Base-by-base conservation (phyloP, 352 stramenopile genomes). In the Globisporangium irregulare region DNA sequence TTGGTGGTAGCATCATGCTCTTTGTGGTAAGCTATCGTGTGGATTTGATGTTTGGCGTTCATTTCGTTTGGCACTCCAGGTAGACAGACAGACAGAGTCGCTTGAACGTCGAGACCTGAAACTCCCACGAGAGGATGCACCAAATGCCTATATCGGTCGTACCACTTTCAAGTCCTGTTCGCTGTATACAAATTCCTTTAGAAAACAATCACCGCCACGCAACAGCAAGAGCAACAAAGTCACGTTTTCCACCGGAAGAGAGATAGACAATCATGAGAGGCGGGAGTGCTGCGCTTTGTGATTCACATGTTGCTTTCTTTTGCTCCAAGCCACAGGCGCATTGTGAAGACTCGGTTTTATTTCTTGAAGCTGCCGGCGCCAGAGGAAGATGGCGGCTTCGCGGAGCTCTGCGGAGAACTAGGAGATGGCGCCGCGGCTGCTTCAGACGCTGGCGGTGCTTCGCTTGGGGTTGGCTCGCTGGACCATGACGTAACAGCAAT, bases 1-100 rank as follows among this genome's bases (percentile, higher is more conserved):
- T 87, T 14, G 78, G 78, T 41, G 80, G 76, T 8, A 89, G 54
- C 78, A 89, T 84, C 63, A 71, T 78, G 25, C 20, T 60, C 22
- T 38, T 15, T 64, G 36, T 38, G 15, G 3, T 22, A 43, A 12
- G 43, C 38, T 48, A 15, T 20, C 14, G 38, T 2, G 38, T 43
- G 36, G 36, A 43, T 43, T 43, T 43, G 38, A 48, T 48, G 14
- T 48, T 48, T 48, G 38, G 14, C 14, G 18, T 48, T 48, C 38
- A 48, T 8, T 48, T 48, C 4, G 38, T 15, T 48, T 48, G 56
- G 20, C 10, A 24, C 4, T 27, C 6, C 24, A 25, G 12, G 36
- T 15, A 43, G 36, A 43, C 9, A 41, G 6, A 25, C 18, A 34
- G 38, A 18, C 38, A 46, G 36, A 41, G 9, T 41, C 4, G 38